A percentile compares a stretch with the other conserved stretches of the same genome.
These are phyloP conservation scores for Albatrellus ellisii DNA, from an alignment of 768 basidiomycete genomes.

Conservation along the genomic window DNA sequence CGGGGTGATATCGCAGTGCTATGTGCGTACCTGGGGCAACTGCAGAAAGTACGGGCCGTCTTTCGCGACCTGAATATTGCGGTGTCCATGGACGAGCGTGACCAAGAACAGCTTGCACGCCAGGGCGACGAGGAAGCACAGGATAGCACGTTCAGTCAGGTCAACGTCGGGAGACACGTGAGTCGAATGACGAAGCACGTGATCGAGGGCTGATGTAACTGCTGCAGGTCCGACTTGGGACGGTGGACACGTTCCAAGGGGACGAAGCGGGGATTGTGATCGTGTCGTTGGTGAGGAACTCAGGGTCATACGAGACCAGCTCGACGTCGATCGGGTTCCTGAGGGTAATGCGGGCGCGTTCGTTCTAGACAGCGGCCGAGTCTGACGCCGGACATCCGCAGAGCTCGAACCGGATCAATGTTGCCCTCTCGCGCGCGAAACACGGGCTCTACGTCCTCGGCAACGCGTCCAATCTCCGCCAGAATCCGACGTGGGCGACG, in stretches of 20 bases:
- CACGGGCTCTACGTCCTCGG: constrained; percentile 68
- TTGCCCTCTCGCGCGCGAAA: constrained; percentile 61
- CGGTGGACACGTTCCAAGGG: constrained; percentile 72
- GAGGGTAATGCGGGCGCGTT: constrained; percentile 31
- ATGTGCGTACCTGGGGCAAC: constrained; percentile 39
- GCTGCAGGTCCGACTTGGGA: constrained; percentile 49
- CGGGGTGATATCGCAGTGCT: constrained; percentile 41
- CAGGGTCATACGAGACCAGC: constrained; percentile 32
- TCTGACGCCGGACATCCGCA: constrained; percentile 6
- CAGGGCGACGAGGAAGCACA: constrained; percentile 31
- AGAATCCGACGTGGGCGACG: constrained; percentile 42
- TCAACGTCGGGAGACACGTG: constrained; percentile 42
- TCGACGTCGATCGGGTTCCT: constrained; percentile 57
- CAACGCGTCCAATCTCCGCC: constrained; percentile 41
- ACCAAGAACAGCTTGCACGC: constrained; percentile 45
- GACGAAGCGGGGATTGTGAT: constrained; percentile 64
- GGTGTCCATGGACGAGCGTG: constrained; percentile 56
- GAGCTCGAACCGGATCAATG: constrained; percentile 27
- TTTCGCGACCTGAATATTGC: constrained; percentile 32
- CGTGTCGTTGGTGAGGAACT: constrained; percentile 61
- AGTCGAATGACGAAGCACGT: constrained; percentile 8
- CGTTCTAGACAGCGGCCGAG: constrained; percentile 20
- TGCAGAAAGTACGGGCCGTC: constrained; percentile 30
- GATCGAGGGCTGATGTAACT: background rate
- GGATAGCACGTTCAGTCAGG: constrained; percentile 26